Percentiles rank a stretch among this genome's conserved stretches.
These are phyloP conservation scores for Boletus vermiculosoides DNA, from an alignment of 768 basidiomycete genomes.

Conservation along the genomic window DNA sequence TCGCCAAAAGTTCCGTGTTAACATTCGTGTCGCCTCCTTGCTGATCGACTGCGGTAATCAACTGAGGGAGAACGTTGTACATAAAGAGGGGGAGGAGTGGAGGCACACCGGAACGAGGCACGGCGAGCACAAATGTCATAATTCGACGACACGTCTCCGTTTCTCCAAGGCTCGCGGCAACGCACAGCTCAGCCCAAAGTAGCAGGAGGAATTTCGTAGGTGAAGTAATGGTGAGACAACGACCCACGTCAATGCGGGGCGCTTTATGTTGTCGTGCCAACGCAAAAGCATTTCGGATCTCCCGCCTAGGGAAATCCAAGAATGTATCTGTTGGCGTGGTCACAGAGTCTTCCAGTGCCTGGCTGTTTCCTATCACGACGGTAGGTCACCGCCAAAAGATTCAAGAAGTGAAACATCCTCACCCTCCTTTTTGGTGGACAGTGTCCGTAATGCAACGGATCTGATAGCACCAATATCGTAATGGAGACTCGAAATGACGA, in stretches of 20 bases:
- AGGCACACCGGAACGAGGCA: slow-evolving; percentile 53
- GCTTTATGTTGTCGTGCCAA: slow-evolving; percentile 61
- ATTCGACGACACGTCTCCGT: slow-evolving; percentile 63
- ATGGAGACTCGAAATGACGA: slow-evolving; percentile 27
- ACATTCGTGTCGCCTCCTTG: slow-evolving; percentile 52
- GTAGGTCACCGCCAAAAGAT: background rate
- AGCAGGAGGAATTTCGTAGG: slow-evolving; percentile 61
- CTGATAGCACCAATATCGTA: slow-evolving; percentile 41
- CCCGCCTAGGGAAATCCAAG: slow-evolving; percentile 54
- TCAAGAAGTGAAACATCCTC: slow-evolving; percentile 6
- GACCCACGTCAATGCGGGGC: slow-evolving; percentile 62
- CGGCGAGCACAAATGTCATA: slow-evolving; percentile 65
- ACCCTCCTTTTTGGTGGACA: slow-evolving; percentile 41
- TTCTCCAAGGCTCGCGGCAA: slow-evolving; percentile 54
- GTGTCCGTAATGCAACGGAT: slow-evolving; percentile 38
- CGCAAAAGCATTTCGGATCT: slow-evolving; percentile 55
- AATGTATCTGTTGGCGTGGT: slow-evolving; percentile 35
- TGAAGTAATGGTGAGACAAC: slow-evolving; percentile 56
- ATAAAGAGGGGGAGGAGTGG: slow-evolving; percentile 76
- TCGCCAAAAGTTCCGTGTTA: slow-evolving; percentile 61
- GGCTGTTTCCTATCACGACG: slow-evolving; percentile 15
- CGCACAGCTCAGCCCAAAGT: slow-evolving; percentile 66
- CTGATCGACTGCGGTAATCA: slow-evolving; percentile 55
- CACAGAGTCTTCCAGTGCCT: slow-evolving; percentile 18
- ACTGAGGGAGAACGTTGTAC: slow-evolving; percentile 60